Evolutionary conservation across 176 grass and related monocot species (phyloP).

Genomic region (Bonia amplexicaulis): DNA sequence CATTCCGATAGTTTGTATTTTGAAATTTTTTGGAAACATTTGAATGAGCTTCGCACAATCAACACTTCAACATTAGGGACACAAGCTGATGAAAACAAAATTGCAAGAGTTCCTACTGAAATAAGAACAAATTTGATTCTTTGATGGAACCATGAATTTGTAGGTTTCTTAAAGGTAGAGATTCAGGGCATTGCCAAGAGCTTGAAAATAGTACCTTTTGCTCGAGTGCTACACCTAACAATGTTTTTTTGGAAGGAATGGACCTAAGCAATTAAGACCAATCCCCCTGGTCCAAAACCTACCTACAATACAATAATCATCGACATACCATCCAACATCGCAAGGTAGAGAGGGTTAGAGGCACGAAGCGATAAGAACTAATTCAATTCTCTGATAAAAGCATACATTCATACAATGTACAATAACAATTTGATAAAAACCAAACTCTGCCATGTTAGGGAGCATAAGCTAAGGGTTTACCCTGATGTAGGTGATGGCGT

Average conservation of each 20-base stretch:
- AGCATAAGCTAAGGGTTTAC: conserved; percentile 30
- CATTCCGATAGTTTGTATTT: background rate
- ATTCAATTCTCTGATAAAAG: background rate
- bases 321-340: background rate
- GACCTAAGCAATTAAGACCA: background rate
- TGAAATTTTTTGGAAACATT: background rate
- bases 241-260: background rate
- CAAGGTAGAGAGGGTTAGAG: background rate
- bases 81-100: background rate
- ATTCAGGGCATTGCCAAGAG: background rate
- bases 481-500: conserved; percentile 49
- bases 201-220: background rate
- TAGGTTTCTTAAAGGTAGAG: background rate
- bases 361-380: background rate
- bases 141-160: background rate
- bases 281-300: background rate
- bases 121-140: background rate
- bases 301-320: background rate
- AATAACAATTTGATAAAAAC: background rate
- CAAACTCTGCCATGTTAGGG: background rate
- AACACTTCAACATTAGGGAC: background rate
- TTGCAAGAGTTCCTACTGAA: background rate
- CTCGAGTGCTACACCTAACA: background rate
- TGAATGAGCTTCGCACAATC: background rate
- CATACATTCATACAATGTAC: background rate